Percentiles rank a stretch among this genome's conserved stretches.
Conservation (phyloP, 257 asterid species). For the Solanum bulbocastanum region DNA sequence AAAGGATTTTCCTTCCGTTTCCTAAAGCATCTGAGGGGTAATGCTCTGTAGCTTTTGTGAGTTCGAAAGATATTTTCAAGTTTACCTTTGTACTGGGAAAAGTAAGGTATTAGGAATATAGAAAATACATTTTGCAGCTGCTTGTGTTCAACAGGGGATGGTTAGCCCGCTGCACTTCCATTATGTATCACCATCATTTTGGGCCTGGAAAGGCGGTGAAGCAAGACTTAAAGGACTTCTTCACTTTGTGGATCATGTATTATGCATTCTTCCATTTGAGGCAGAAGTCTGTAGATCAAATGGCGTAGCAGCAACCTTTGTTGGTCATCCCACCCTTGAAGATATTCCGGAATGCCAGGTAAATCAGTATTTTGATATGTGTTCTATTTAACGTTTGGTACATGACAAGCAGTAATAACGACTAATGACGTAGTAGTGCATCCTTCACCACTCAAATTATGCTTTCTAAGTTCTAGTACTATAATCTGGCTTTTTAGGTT, state of each 20-base stretch:
- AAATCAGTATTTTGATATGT: neutral
- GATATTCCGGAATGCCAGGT: constrained; percentile 63
- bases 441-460: neutral
- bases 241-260: constrained; percentile 69
- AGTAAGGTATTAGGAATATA: constrained; percentile 25
- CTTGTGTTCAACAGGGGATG: constrained; percentile 29
- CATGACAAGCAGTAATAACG: neutral
- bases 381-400: neutral
- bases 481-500: neutral
- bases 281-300: constrained; percentile 58
- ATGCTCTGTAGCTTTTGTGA: neutral
- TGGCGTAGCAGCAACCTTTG: constrained; percentile 81
- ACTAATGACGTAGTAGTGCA: neutral
- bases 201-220: constrained; percentile 99
- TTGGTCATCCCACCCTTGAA: constrained; percentile 92
- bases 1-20: constrained; percentile 89
- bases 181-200: constrained; percentile 93
- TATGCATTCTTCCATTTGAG: constrained; percentile 96
- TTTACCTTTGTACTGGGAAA: constrained; percentile 21
- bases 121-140: constrained; percentile 64
- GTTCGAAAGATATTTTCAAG: neutral
- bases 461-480: neutral
- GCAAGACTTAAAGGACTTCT: constrained; percentile 63
- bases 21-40: constrained; percentile 78
- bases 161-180: constrained; percentile 66